Percentiles rank a stretch among this genome's conserved stretches.
These are phyloP conservation scores for Dipteronia sinensis DNA, from an alignment of 345 rosid genomes.

Conservation along the genomic window DNA sequence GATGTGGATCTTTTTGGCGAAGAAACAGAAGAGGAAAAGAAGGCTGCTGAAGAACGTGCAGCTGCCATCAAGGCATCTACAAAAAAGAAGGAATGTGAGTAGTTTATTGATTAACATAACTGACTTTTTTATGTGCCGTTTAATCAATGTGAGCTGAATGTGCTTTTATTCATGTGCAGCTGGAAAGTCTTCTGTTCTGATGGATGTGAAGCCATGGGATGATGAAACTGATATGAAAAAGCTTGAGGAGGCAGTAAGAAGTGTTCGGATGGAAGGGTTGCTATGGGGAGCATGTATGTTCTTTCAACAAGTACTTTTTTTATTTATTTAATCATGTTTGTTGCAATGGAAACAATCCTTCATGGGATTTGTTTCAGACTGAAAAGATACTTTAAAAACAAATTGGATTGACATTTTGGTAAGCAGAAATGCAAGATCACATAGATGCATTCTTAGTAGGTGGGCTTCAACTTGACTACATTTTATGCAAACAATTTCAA, in stretches of 20 bases:
- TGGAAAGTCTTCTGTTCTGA: conserved; percentile 77
- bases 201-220: conserved; percentile 90
- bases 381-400: neutral
- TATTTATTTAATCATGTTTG: no score
- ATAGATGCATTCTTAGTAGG: neutral
- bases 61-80: conserved; percentile 56
- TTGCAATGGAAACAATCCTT: neutral
- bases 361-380: neutral
- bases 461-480: neutral
- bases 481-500: neutral
- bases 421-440: neutral
- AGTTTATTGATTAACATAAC: neutral
- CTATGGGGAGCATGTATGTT: conserved; percentile 83
- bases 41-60: conserved; percentile 82
- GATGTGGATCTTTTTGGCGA: conserved; percentile 89
- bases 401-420: neutral
- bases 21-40: conserved; percentile 91
- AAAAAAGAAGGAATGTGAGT: conserved; percentile 66
- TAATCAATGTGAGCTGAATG: neutral
- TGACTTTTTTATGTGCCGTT: neutral
- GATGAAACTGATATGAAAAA: conserved; percentile 93
- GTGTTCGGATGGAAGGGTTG: conserved; percentile 65
- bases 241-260: conserved; percentile 76
- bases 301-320: neutral
- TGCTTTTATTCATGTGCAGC: conserved; percentile 33